These are phyloP conservation scores for Mucor indicus DNA, from an alignment of 371 early-diverging fungal genomes.

Conservation along the genomic window DNA sequence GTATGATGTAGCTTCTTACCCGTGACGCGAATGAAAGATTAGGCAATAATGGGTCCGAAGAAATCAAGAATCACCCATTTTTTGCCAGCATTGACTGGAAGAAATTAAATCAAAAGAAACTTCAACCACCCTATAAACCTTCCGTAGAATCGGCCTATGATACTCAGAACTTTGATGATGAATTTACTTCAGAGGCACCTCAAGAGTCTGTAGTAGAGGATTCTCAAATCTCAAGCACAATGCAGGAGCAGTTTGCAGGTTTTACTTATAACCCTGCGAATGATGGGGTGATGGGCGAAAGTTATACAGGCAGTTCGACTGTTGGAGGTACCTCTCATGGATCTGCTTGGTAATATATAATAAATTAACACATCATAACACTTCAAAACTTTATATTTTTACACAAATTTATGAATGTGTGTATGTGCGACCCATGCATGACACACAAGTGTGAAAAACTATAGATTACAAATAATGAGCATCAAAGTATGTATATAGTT, in stretches of 20 bases:
- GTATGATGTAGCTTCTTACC: slow-evolving; percentile 65
- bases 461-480: too few species aligned
- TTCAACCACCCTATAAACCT: slow-evolving; percentile 93
- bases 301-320: slow-evolving; percentile 23
- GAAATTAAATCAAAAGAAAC: slow-evolving; percentile 79
- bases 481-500: too few species aligned
- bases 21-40: slow-evolving; percentile 85
- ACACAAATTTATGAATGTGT: too few species aligned
- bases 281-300: slow-evolving; percentile 43
- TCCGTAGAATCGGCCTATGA: slow-evolving; percentile 78
- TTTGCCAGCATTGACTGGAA: slow-evolving; percentile 92
- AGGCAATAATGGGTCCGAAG: slow-evolving; percentile 83
- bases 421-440: too few species aligned
- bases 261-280: slow-evolving; percentile 59
- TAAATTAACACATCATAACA: too few species aligned
- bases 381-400: too few species aligned
- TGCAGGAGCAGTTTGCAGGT: slow-evolving; percentile 95
- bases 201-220: slow-evolving; percentile 84
- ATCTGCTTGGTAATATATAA: slow-evolving; percentile 20
- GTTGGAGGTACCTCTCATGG: slow-evolving; percentile 18
- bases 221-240: slow-evolving; percentile 79
- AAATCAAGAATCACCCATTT: slow-evolving; percentile 93
- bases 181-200: slow-evolving; percentile 82
- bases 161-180: slow-evolving; percentile 82
- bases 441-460: too few species aligned